Percentiles rank a stretch among this genome's conserved stretches.
Evolutionary conservation across 1,284 basidiomycete species (phyloP).

Genomic region (Ganoderma lucidum): DNA sequence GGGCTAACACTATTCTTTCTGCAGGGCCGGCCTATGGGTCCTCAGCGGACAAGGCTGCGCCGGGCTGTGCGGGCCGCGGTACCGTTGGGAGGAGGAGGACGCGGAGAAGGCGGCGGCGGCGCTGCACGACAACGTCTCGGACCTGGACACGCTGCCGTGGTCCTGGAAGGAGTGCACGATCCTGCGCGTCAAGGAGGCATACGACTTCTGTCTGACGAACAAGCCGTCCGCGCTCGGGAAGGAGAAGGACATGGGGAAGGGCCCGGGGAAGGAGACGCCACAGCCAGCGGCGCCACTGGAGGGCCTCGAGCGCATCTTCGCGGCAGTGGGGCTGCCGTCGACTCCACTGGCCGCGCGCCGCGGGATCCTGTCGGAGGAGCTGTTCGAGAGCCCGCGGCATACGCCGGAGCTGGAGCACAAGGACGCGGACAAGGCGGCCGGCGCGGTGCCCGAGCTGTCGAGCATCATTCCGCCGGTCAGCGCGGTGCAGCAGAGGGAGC

Average conservation of each 20-base stretch:
- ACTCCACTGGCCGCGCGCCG: conserved; percentile 59
- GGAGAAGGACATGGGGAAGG: conserved; percentile 47
- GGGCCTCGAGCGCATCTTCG: conserved; percentile 71
- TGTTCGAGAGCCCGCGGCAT: conserved; percentile 62
- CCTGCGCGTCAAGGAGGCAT: conserved; percentile 78
- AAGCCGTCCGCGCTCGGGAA: conserved; percentile 47
- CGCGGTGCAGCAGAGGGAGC: conserved; percentile 37
- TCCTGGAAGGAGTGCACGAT: conserved; percentile 77
- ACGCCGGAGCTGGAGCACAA: conserved; percentile 34
- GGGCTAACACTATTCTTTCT: not conserved
- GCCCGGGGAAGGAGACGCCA: conserved; percentile 21
- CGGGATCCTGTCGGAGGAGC: conserved; percentile 62
- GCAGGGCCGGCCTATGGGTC: conserved; percentile 77
- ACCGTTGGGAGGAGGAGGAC: conserved; percentile 83
- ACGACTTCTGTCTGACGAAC: conserved; percentile 77
- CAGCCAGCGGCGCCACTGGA: conserved; percentile 50
- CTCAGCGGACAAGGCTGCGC: conserved; percentile 77
- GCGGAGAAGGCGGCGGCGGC: conserved; percentile 60
- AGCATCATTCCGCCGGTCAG: conserved; percentile 48
- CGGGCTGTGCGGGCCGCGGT: conserved; percentile 82
- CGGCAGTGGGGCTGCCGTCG: conserved; percentile 69
- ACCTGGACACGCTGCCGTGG: conserved; percentile 71
- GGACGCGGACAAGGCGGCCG: conserved; percentile 31
- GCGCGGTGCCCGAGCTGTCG: conserved; percentile 46
- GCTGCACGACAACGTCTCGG: conserved; percentile 54